These are phyloP conservation scores for Syzygium aqueum DNA, from an alignment of 345 rosid genomes.

Conservation along the genomic window DNA sequence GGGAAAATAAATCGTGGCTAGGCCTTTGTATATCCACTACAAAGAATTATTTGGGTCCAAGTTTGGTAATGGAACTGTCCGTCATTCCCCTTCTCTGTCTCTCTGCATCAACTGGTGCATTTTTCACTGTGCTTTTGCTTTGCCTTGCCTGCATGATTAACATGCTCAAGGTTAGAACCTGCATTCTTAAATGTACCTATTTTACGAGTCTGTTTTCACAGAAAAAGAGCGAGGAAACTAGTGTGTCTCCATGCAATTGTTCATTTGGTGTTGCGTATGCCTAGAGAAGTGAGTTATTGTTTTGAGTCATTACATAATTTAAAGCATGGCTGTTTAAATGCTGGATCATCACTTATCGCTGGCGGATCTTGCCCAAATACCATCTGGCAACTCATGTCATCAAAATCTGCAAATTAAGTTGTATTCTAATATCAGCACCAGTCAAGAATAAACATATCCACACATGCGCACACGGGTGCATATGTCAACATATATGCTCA, in stretches of 20 bases:
- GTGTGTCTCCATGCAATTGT: neutral
- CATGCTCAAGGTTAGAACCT: neutral
- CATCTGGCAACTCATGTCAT: slow-evolving; percentile 93
- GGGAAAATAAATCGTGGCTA: neutral
- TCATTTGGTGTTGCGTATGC: neutral
- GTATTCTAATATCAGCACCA: neutral
- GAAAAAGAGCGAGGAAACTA: neutral
- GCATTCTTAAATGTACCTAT: neutral
- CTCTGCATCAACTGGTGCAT: slow-evolving; percentile 19
- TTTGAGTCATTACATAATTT: slow-evolving; percentile 45
- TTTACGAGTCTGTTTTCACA: neutral
- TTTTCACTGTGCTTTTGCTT: slow-evolving; percentile 39
- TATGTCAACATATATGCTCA: neutral
- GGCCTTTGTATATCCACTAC: neutral
- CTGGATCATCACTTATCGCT: slow-evolving; percentile 57
- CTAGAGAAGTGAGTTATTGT: neutral
- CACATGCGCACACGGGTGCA: neutral
- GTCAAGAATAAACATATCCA: neutral
- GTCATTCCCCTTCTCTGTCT: neutral
- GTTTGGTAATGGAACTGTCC: neutral
- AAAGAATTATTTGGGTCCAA: neutral
- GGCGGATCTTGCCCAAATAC: slow-evolving; percentile 88
- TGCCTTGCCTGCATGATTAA: slow-evolving; percentile 52
- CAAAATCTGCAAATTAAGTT: slow-evolving; percentile 58
- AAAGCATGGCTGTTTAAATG: slow-evolving; percentile 73